Evolutionary conservation across 257 asterid genomes (phyloP).

Genomic region (Pogostemon cablin): DNA sequence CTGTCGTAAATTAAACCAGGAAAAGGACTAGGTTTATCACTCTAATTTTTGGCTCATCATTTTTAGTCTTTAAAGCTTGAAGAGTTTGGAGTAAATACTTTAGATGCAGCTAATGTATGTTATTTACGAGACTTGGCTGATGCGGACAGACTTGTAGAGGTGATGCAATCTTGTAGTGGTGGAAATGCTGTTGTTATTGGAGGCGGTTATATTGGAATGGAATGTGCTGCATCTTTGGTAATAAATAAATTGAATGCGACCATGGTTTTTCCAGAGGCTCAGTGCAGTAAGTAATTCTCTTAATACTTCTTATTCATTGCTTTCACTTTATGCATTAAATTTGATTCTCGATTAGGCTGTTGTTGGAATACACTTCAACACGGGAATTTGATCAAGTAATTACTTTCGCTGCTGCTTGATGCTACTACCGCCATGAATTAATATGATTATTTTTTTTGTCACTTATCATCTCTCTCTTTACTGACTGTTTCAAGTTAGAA

Average conservation of each 20-base stretch:
- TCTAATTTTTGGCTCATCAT: constrained; percentile 32
- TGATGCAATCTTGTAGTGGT: constrained; percentile 67
- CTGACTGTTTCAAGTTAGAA: constrained; percentile 14
- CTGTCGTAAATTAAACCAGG: not conserved
- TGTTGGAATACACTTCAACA: not conserved
- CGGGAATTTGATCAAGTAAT: not conserved
- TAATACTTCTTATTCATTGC: not conserved
- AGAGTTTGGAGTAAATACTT: constrained; percentile 86
- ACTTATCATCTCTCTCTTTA: not conserved
- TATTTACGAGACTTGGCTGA: constrained; percentile 78
- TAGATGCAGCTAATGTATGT: constrained; percentile 78
- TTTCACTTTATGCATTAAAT: not conserved
- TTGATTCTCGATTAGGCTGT: constrained; percentile 16
- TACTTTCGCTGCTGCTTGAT: constrained; percentile 9
- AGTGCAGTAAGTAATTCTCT: constrained; percentile 62
- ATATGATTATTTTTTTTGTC: constrained; percentile 6
- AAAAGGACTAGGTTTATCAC: constrained; percentile 22
- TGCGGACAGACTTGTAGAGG: constrained; percentile 71
- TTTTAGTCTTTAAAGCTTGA: constrained; percentile 84
- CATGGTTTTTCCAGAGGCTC: constrained; percentile 93
- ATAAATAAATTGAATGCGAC: constrained; percentile 72
- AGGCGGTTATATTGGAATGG: constrained; percentile 96
- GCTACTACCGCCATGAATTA: not conserved
- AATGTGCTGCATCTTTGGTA: constrained; percentile 88
- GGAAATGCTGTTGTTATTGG: constrained; percentile 86